A percentile compares a stretch with the other conserved stretches of the same genome.
Conservation (phyloP, 1,139 yeast species). For the Candida smagusa region DNA sequence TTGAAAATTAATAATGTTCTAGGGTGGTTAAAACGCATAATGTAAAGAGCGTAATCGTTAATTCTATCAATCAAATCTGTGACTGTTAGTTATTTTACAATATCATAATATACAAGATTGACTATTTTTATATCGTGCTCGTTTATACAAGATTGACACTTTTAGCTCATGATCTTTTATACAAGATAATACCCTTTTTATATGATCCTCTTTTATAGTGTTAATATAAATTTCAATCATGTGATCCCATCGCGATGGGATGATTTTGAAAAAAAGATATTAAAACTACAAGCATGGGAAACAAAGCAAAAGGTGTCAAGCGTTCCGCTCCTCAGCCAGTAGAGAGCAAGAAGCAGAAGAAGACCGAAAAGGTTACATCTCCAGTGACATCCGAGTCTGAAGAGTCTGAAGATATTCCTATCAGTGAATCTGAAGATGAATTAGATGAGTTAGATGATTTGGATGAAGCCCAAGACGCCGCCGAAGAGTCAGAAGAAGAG, state of each 20-base stretch:
- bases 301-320: constrained; percentile 32
- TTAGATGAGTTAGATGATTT: constrained; percentile 18
- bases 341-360: constrained; percentile 12
- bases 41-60: too few relatives aligned
- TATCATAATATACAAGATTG: too few relatives aligned
- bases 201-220: too few relatives aligned
- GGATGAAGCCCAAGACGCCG: constrained; percentile 17
- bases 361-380: constrained; percentile 9
- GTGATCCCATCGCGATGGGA: constrained; percentile 5
- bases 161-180: too few relatives aligned
- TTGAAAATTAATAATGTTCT: too few relatives aligned
- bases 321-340: constrained; percentile 24
- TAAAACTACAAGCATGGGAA: constrained; percentile 17
- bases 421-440: constrained; percentile 15
- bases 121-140: too few relatives aligned
- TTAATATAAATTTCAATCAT: constrained; percentile 1
- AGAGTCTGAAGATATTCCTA: constrained; percentile 17
- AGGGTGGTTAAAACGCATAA: too few relatives aligned
- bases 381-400: constrained; percentile 16
- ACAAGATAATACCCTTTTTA: too few relatives aligned
- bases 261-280: constrained; percentile 2
- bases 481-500: constrained; percentile 16
- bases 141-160: too few relatives aligned
- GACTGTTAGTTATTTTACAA: too few relatives aligned
- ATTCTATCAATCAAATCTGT: too few relatives aligned